Base-by-base conservation (phyloP, 2,329 filamentous ascomycete species). In the Diaporthe sp. region DNA sequence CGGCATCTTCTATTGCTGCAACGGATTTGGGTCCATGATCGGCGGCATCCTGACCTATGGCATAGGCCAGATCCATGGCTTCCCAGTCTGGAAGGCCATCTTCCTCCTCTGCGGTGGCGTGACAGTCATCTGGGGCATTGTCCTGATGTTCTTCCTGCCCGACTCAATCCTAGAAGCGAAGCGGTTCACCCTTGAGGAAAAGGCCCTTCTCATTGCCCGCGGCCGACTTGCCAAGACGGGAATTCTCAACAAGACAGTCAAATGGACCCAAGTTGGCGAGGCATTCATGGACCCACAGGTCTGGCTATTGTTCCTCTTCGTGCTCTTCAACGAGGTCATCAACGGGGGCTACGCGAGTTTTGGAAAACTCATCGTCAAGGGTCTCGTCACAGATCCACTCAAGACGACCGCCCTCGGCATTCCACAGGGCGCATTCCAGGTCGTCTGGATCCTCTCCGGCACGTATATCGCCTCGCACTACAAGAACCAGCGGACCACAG, bases 271-370 rank as follows among this genome's bases (percentile, higher is more conserved):
- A 75, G 85, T 90, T 49, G 82, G 83, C 0, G 88, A 90, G 77
- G 87, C 87, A 0, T 79, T 87, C 9, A 51, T 80, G 6, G 86
- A 88, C 71, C 82, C 84, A 0, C 86, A 88, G 78, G 83, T 87
- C 9, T 87, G 85, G 85, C 80, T 87, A 1, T 76, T 87, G 7
- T 86, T 86, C 71, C 75, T 87, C 1, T 88, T 85, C 72, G 84
- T 84, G 4, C 81, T 91, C 0, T 80, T 90, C 25, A 91, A 91
- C 74, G 89, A 91, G 78, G 82, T 84, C 2, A 86, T 90, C 77
- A 91, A 86, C 67, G 88, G 88, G 4, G 89, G 89, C 0, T 80
- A 89, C 12, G 86, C 89, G 7, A 90, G 88, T 77, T 91, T 91
- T 77, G 86, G 87, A 53, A 90, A 89, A 73, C 84, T 89, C 31